A percentile compares a stretch with the other conserved stretches of the same genome.
phyloP scores from a whole-genome alignment of 2,329 filamentous ascomycete species.

The Xylariaceae sp. region DNA sequence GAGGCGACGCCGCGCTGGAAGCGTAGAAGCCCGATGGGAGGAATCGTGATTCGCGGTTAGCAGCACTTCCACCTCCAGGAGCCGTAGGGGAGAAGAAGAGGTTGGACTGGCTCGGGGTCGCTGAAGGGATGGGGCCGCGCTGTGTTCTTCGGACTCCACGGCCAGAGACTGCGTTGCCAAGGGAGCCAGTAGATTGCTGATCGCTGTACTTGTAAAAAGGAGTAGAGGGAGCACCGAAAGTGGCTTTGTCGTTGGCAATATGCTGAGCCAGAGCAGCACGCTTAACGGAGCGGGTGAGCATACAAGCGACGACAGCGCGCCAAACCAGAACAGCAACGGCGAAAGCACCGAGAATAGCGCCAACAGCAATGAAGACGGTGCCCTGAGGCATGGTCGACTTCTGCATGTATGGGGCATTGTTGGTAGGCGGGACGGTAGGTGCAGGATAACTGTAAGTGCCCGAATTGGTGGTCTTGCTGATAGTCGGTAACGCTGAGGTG shows the following conservation, averaged over 20 bases:
- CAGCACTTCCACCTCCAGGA: slow-evolving; percentile 46
- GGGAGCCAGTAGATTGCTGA: slow-evolving; percentile 53
- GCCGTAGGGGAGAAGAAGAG: slow-evolving; percentile 97
- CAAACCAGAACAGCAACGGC: slow-evolving; percentile 80
- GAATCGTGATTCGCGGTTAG: slow-evolving; percentile 72
- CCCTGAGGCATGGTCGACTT: slow-evolving; percentile 82
- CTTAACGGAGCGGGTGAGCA: slow-evolving; percentile 86
- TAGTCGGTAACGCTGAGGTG: slow-evolving; percentile 13
- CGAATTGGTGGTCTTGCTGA: slow-evolving; percentile 50
- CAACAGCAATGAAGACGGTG: slow-evolving; percentile 94
- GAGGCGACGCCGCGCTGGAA: slow-evolving; percentile 55
- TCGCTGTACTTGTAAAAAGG: slow-evolving; percentile 66
- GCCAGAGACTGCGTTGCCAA: slow-evolving; percentile 45
- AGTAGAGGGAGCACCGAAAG: slow-evolving; percentile 56
- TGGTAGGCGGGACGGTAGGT: slow-evolving; percentile 76
- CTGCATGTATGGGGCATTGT: slow-evolving; percentile 87
- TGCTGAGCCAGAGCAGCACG: slow-evolving; percentile 77
- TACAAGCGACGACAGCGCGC: slow-evolving; percentile 84
- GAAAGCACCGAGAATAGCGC: slow-evolving; percentile 80
- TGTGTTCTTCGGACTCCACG: slow-evolving; percentile 52
- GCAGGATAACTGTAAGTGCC: slow-evolving; percentile 65
- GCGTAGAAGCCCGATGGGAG: slow-evolving; percentile 91
- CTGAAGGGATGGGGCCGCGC: slow-evolving; percentile 52
- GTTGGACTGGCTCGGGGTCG: slow-evolving; percentile 62
- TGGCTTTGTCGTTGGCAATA: slow-evolving; percentile 65